phyloP scores from a whole-genome alignment of 768 basidiomycete genomes.

The Ramaria rubella region DNA sequence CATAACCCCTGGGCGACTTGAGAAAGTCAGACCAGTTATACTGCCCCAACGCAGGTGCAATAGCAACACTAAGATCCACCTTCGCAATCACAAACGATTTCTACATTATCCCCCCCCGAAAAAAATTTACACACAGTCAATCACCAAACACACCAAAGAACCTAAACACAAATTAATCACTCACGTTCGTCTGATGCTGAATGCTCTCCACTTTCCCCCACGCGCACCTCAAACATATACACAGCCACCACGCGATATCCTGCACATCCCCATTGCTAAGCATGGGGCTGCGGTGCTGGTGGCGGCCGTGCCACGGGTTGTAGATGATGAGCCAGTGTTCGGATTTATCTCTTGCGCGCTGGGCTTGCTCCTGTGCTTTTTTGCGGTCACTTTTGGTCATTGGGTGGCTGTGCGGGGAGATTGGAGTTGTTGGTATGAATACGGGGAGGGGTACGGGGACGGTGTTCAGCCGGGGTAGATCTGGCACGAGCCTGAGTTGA shows the following conservation, averaged over 20 bases:
- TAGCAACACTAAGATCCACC: not conserved
- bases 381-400: constrained; percentile 1
- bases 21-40: constrained; percentile 1
- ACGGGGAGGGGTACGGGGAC: too few species aligned
- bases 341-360: not conserved
- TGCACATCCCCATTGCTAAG: not conserved
- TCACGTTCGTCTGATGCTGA: constrained; percentile 5
- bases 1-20: not conserved
- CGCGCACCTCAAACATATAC: not conserved
- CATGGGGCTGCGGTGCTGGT: not conserved
- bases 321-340: constrained; percentile 6
- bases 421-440: not conserved
- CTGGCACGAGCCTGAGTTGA: too few species aligned
- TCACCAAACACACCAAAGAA: too few species aligned
- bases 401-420: not conserved
- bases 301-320: not conserved
- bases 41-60: not conserved
- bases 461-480: too few species aligned
- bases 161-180: not conserved
- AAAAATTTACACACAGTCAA: too few species aligned
- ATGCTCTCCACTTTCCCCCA: not conserved
- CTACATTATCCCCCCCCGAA: not conserved
- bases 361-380: not conserved
- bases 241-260: not conserved
- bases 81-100: not conserved